These are phyloP conservation scores for Bassia scoparia DNA, from an alignment of 148 eudicot genomes.

Conservation along the genomic window DNA sequence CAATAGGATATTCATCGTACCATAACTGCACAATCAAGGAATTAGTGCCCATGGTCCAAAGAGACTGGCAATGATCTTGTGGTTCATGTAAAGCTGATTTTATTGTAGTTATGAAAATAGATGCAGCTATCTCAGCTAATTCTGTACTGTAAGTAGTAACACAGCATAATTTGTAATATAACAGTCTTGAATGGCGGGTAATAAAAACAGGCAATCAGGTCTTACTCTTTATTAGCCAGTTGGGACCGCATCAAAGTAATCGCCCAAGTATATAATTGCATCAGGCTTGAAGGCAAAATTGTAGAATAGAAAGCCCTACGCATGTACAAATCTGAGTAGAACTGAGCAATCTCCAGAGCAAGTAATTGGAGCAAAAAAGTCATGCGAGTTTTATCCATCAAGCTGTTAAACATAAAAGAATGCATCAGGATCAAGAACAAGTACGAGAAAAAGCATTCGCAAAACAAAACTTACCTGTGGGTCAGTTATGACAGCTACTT, in stretches of 20 bases:
- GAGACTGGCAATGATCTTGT: too few relatives aligned
- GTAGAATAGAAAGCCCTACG: constrained; percentile 78
- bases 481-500: constrained; percentile 83
- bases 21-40: not conserved
- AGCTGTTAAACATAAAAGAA: constrained; percentile 38
- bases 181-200: too few relatives aligned
- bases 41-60: not conserved
- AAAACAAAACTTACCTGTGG: constrained; percentile 62
- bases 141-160: not conserved
- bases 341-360: constrained; percentile 62
- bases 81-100: too few relatives aligned
- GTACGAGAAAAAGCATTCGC: not conserved
- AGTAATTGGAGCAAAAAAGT: constrained; percentile 73
- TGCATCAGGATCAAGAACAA: not conserved
- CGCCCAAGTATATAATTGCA: constrained; percentile 78
- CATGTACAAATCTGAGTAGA: constrained; percentile 87
- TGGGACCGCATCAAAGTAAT: constrained; percentile 80
- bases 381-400: constrained; percentile 85
- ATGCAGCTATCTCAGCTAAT: not conserved
- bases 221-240: constrained; percentile 81
- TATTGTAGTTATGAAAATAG: too few relatives aligned
- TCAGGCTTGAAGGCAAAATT: constrained; percentile 73
- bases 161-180: not conserved
- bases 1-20: not conserved
- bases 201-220: constrained; percentile 9